phyloP scores from a whole-genome alignment of 2,329 filamentous ascomycete genomes.

The Mycosphaerella arachidis region DNA sequence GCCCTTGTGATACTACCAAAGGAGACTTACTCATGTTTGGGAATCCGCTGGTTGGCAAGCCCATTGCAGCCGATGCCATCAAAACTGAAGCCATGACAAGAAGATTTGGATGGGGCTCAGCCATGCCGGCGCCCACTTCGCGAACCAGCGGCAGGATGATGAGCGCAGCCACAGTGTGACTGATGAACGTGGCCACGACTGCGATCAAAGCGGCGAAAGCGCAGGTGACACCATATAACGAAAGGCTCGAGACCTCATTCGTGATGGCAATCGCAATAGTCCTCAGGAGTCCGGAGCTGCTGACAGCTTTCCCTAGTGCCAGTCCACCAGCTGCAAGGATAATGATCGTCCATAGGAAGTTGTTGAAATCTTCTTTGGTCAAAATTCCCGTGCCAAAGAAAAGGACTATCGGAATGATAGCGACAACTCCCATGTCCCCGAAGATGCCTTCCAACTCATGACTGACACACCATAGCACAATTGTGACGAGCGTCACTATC shows the following conservation, averaged over 20 bases:
- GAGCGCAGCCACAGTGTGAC: constrained; percentile 90
- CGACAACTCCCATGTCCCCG: constrained; percentile 97
- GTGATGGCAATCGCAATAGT: constrained; percentile 80
- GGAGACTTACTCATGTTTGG: constrained; percentile 90
- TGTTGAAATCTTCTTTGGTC: constrained; percentile 99
- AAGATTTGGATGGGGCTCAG: constrained; percentile 85
- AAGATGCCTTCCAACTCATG: constrained; percentile 84
- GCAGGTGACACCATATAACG: constrained; percentile 78
- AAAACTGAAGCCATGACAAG: constrained; percentile 91
- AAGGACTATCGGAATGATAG: constrained; percentile 88
- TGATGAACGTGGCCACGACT: constrained; percentile 95
- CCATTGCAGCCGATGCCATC: constrained; percentile 99
- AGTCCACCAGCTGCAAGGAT: constrained; percentile 92
- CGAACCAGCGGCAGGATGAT: constrained; percentile 90
- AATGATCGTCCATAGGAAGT: constrained; percentile 99
- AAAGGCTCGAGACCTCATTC: constrained; percentile 66
- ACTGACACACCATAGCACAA: constrained; percentile 84
- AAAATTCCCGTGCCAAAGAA: constrained; percentile 97
- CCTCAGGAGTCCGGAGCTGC: constrained; percentile 84
- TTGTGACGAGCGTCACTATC: constrained; percentile 75
- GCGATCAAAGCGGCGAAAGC: constrained; percentile 82
- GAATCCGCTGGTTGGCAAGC: constrained; percentile 89
- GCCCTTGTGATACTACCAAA: constrained; percentile 28
- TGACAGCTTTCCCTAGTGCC: constrained; percentile 88
- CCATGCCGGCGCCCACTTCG: constrained; percentile 79